Percentiles rank a stretch among this genome's conserved stretches.
Evolutionary conservation across 495 filamentous ascomycete genomes (phyloP).

Genomic region (Aspergillus sclerotioniger): DNA sequence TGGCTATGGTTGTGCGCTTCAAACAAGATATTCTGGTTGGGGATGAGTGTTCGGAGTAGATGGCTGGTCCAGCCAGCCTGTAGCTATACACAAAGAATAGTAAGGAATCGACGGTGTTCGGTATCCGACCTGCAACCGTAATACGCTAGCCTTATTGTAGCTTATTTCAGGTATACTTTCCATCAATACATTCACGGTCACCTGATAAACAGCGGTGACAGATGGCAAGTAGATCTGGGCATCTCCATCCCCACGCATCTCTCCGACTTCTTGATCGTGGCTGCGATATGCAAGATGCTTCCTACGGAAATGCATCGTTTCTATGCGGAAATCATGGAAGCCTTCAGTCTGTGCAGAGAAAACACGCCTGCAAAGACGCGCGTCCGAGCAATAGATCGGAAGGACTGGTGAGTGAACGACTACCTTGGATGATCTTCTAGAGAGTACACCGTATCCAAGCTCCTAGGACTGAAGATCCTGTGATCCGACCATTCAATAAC

Average conservation of each 20-base stretch:
- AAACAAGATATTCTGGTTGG: no score
- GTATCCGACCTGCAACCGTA: no score
- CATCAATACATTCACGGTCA: neutral
- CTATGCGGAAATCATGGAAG: neutral
- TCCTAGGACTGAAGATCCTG: neutral
- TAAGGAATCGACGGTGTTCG: no score
- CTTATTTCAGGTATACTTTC: neutral
- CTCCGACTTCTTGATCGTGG: neutral
- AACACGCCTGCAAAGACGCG: neutral
- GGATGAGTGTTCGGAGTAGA: no score
- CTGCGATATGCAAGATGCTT: conserved; percentile 1
- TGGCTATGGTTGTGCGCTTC: no score
- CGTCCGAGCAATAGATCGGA: neutral
- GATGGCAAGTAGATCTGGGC: no score
- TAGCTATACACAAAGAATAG: no score
- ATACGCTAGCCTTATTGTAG: no score
- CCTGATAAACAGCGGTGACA: conserved; percentile 6
- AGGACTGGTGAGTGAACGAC: neutral
- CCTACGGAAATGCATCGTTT: neutral
- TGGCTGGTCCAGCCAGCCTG: no score
- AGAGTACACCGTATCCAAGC: neutral
- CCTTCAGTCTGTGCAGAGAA: neutral
- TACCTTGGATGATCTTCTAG: neutral
- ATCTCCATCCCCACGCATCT: neutral
- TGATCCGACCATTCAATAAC: neutral